Evolutionary conservation across 805 yeast genomes (phyloP).

Genomic region (Wickerhamomyces subpelliculosus): DNA sequence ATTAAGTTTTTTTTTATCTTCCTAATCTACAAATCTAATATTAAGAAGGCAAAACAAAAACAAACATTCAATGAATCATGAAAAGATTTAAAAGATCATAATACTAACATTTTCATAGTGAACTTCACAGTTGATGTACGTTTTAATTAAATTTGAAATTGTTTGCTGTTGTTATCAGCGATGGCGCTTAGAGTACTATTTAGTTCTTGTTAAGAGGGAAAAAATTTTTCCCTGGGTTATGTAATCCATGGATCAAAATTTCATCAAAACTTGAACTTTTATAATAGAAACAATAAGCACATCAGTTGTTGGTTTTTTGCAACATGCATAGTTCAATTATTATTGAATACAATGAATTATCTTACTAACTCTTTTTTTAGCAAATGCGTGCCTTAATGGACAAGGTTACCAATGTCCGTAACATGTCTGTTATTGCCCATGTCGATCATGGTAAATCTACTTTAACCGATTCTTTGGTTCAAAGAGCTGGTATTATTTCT

Average conservation of each 20-base stretch:
- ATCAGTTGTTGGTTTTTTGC: no score
- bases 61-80: no score
- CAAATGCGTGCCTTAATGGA: constrained; percentile 99
- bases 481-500: constrained; percentile 98
- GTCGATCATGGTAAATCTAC: constrained; percentile 99
- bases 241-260: neutral
- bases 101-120: constrained; percentile 27
- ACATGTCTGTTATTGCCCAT: constrained; percentile 99
- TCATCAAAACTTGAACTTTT: neutral
- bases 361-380: constrained; percentile 23
- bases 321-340: no score
- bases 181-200: neutral
- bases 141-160: neutral
- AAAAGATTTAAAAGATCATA: neutral
- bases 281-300: no score
- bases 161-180: neutral
- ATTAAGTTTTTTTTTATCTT: no score
- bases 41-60: no score
- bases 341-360: neutral
- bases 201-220: neutral
- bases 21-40: no score
- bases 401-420: constrained; percentile 99
- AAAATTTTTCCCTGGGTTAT: neutral
- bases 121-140: constrained; percentile 52
- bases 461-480: constrained; percentile 97